Evolutionary conservation across 768 basidiomycete species (phyloP), one percentile per base, ranked within the genome.

Genomic region (Auricularia heimuer): DNA sequence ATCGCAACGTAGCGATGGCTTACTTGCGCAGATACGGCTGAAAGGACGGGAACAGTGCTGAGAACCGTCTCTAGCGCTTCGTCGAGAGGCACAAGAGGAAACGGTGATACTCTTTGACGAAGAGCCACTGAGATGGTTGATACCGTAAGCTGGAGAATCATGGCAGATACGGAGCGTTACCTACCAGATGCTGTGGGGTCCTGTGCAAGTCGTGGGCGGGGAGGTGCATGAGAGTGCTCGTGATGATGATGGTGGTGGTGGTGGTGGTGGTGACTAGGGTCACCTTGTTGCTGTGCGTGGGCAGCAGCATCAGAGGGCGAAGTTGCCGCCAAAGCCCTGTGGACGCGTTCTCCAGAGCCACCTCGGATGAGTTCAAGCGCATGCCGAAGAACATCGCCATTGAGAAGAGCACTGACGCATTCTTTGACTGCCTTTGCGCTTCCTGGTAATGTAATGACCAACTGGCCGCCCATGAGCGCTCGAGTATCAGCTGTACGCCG

Each of bases 401-500:
- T 73, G 4, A 94, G 76, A 35, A 94, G 77, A 0, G 81, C 81
- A 1, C 82, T 81, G 65, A 92, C 71, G 70, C 86, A 90, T 70
- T 96, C 93, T 67, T 80, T 85, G 47, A 93, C 92, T 2, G 90
- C 93, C 70, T 90, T 93, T 45, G 87, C 82, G 69, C 90, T 92
- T 2, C 93, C 93, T 0, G 93, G 94, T 10, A 95, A 84, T 0
- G 90, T 92, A 21, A 90, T 80, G 33, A 96, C 77, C 24, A 96
- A 80, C 0, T 60, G 56, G 34, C 0, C 14, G 56, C 34, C 14
- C 11, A 10, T 60, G 8, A 60, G 56, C 34, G 1, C 33, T 10
- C 24, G 6, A 29, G 8, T 1, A 12, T 10, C 16, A 29, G 29
- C 54, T 11, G 7, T n/a, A n/a, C 54, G 11, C 18, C 29, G 56